Base-by-base conservation (phyloP, 108 stramenopile species). In the Parmales sp. region DNA sequence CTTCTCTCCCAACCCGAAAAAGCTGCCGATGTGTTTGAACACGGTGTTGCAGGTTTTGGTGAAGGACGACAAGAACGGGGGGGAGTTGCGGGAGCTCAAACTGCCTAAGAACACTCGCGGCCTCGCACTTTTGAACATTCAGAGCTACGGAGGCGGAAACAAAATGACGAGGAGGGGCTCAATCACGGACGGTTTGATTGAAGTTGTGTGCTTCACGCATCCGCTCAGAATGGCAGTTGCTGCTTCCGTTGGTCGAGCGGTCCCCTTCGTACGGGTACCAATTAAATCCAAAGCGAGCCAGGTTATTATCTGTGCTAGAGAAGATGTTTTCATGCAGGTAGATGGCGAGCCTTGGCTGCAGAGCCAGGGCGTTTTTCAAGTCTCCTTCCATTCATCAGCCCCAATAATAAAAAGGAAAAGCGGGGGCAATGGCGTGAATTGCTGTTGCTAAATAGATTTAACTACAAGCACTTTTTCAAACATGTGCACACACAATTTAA, bases 341-440 rank as follows among this genome's bases (percentile, higher is more conserved):
- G 86, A 87, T 64, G 86, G 86, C 31, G 86, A 87, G 71, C 86
- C 86, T 7, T 87, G 86, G 86, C 48, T 78, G 22, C 84, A 87
- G 70, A 72, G 75, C 50, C 71, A 67, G 51, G 78, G 75, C 39
- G 45, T 79, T 20, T 70, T 79, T 28, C 68, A 76, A 38, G 46
- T 79, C n/a, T n/a, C n/a, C n/a, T n/a, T n/a, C n/a, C n/a, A n/a
- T n/a, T n/a, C n/a, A n/a, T n/a, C n/a, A n/a, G n/a, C n/a, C n/a
- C n/a, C n/a, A n/a, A n/a, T n/a, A n/a, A n/a, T n/a, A n/a, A n/a
- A n/a, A n/a, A n/a, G n/a, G n/a, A n/a, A n/a, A n/a, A n/a, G n/a
- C n/a, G n/a, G n/a, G n/a, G n/a, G n/a, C n/a, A n/a, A n/a, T n/a
- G n/a, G n/a, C n/a, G n/a, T n/a, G n/a, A n/a, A n/a, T n/a, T n/a